Conservation (phyloP, 768 basidiomycete species). For the Daedaleopsis sinensis region DNA sequence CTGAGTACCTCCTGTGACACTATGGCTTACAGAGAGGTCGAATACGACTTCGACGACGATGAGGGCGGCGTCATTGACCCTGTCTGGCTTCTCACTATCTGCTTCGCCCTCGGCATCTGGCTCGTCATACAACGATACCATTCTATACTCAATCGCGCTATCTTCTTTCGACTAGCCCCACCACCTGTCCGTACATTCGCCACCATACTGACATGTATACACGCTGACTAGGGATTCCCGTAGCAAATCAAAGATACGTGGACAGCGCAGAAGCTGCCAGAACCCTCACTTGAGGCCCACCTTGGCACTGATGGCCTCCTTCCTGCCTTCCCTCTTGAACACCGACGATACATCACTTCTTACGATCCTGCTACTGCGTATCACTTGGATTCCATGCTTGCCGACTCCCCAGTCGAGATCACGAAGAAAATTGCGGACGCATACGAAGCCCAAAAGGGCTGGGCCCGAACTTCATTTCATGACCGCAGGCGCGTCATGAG, state of each 20-base stretch:
- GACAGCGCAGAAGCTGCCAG: slow-evolving; percentile 53
- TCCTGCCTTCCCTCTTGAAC: slow-evolving; percentile 47
- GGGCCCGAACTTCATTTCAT: slow-evolving; percentile 75
- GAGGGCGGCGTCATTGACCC: slow-evolving; percentile 49
- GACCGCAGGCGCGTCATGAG: slow-evolving; percentile 83
- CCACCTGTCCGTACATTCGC: slow-evolving; percentile 55
- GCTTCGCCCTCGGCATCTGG: slow-evolving; percentile 80
- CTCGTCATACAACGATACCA: slow-evolving; percentile 76
- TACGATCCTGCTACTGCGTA: slow-evolving; percentile 90
- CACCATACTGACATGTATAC: not conserved
- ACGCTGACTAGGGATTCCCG: not conserved
- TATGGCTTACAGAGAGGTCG: slow-evolving; percentile 23
- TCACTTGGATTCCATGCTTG: slow-evolving; percentile 76
- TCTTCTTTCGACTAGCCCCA: slow-evolving; percentile 60
- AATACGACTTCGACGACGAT: slow-evolving; percentile 36
- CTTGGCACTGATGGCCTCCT: slow-evolving; percentile 53
- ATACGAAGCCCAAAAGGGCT: slow-evolving; percentile 64
- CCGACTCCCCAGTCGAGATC: slow-evolving; percentile 77
- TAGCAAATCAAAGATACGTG: slow-evolving; percentile 48
- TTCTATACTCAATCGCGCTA: slow-evolving; percentile 71
- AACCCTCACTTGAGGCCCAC: slow-evolving; percentile 71
- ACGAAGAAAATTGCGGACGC: slow-evolving; percentile 69
- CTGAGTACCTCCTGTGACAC: slow-evolving; percentile 2
- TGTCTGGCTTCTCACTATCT: slow-evolving; percentile 65
- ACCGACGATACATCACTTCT: slow-evolving; percentile 79